phyloP scores from a whole-genome alignment of 1,284 basidiomycete genomes.

The Mycena sp. region DNA sequence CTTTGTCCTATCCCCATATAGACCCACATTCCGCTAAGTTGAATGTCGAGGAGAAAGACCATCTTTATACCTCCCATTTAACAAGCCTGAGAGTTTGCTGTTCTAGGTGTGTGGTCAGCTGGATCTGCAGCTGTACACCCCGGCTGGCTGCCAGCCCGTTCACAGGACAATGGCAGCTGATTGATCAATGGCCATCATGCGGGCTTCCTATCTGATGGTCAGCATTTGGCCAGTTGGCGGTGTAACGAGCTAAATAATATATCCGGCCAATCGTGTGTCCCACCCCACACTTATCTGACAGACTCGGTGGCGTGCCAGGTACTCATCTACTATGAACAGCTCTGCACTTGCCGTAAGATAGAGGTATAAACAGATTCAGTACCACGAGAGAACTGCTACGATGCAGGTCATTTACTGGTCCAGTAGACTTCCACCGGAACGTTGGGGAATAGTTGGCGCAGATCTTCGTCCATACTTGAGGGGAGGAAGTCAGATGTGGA shows the following conservation, averaged over 20 bases:
- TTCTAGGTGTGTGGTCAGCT: too few relatives aligned
- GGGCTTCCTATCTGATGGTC: background rate
- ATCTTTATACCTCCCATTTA: too few relatives aligned
- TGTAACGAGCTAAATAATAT: background rate
- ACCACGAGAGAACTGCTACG: background rate
- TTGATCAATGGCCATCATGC: background rate
- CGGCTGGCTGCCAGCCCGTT: background rate
- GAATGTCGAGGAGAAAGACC: too few relatives aligned
- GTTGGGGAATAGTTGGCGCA: background rate
- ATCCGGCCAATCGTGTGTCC: background rate
- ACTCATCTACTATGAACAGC: background rate
- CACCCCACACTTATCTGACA: background rate
- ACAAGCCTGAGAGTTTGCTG: too few relatives aligned
- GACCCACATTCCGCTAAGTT: too few relatives aligned
- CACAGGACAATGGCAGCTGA: background rate
- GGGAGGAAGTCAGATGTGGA: background rate
- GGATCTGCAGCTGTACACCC: background rate
- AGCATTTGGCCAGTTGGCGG: too few relatives aligned
- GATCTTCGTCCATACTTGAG: background rate
- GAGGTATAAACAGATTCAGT: background rate
- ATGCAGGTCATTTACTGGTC: background rate
- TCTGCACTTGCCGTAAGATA: background rate
- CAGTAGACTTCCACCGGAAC: background rate
- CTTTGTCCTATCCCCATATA: too few relatives aligned
- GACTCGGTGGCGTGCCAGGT: background rate